Conservation (phyloP, 2,329 filamentous ascomycete genomes). For the Helminthosporium solani region DNA sequence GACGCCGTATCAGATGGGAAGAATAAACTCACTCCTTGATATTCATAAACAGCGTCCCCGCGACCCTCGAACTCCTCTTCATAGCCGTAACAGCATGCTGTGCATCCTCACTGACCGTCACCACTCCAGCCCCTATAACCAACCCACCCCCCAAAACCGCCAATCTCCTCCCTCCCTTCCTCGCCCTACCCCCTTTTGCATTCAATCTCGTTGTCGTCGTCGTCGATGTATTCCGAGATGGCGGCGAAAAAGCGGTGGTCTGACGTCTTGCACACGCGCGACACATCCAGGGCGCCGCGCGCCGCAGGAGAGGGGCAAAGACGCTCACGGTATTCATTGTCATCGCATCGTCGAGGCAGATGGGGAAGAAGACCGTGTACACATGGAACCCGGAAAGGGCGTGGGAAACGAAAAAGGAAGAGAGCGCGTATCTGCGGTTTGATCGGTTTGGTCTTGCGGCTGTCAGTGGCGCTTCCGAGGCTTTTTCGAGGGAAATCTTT, state of each 20-base stretch:
- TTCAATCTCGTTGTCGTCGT: neutral
- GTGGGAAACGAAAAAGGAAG: no score
- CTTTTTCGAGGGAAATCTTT: no score
- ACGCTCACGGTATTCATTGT: constrained; percentile 34
- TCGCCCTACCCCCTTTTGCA: constrained; percentile 12
- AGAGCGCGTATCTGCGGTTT: no score
- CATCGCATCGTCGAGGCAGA: neutral
- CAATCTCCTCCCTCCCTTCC: constrained; percentile 29
- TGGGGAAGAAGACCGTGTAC: no score
- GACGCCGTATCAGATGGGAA: no score
- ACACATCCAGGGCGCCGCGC: constrained; percentile 37
- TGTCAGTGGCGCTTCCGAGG: no score
- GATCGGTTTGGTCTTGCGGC: no score
- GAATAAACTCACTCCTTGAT: constrained; percentile 90
- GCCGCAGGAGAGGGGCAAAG: constrained; percentile 20
- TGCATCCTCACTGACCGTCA: constrained; percentile 64
- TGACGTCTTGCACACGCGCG: constrained; percentile 35
- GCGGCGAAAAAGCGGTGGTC: constrained; percentile 8
- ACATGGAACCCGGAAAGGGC: no score
- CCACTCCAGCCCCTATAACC: constrained; percentile 44
- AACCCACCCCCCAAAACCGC: constrained; percentile 29
- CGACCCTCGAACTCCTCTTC: constrained; percentile 77
- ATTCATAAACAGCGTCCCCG: constrained; percentile 70
- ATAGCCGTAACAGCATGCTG: constrained; percentile 73
- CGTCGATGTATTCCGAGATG: constrained; percentile 13